These are phyloP conservation scores for Cochlearia excelsa DNA, from an alignment of 345 rosid species.

Conservation along the genomic window DNA sequence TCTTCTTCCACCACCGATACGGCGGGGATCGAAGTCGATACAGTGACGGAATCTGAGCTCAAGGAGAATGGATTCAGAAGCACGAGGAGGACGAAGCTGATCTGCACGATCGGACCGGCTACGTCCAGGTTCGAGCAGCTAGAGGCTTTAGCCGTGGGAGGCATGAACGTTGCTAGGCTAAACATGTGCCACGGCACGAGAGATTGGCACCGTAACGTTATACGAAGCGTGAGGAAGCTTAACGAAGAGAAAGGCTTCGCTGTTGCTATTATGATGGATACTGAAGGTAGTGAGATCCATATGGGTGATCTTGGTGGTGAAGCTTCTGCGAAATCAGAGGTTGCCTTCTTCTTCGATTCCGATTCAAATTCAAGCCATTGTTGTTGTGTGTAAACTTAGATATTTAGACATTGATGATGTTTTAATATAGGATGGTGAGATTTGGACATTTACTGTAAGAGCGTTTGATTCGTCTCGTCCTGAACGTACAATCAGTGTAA, in stretches of 20 bases:
- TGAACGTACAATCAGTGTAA: slow-evolving; percentile 76
- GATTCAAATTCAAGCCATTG: not conserved
- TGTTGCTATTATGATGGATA: slow-evolving; percentile 99
- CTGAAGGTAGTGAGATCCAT: slow-evolving; percentile 99
- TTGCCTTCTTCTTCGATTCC: slow-evolving; percentile 16
- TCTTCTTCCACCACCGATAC: slow-evolving; percentile 7
- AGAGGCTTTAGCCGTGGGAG: slow-evolving; percentile 86
- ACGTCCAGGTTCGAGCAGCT: slow-evolving; percentile 87
- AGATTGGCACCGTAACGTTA: slow-evolving; percentile 85
- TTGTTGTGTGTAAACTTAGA: not conserved
- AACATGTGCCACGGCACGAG: slow-evolving; percentile 97
- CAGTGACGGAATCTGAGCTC: slow-evolving; percentile 86
- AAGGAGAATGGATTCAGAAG: slow-evolving; percentile 99
- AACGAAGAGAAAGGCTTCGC: slow-evolving; percentile 97
- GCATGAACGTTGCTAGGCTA: slow-evolving; percentile 96
- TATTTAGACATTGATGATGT: too few relatives aligned
- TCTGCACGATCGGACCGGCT: slow-evolving; percentile 94
- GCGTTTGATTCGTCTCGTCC: slow-evolving; percentile 73
- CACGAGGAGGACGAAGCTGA: slow-evolving; percentile 90
- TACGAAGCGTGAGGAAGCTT: slow-evolving; percentile 73
- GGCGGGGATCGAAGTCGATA: slow-evolving; percentile 65
- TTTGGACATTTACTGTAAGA: slow-evolving; percentile 94
- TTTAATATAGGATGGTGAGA: slow-evolving; percentile 73
- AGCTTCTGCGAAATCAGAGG: slow-evolving; percentile 89
- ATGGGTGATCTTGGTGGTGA: slow-evolving; percentile 98